Base-by-base conservation (phyloP, 106 monocot species). In the Allium sativum region DNA sequence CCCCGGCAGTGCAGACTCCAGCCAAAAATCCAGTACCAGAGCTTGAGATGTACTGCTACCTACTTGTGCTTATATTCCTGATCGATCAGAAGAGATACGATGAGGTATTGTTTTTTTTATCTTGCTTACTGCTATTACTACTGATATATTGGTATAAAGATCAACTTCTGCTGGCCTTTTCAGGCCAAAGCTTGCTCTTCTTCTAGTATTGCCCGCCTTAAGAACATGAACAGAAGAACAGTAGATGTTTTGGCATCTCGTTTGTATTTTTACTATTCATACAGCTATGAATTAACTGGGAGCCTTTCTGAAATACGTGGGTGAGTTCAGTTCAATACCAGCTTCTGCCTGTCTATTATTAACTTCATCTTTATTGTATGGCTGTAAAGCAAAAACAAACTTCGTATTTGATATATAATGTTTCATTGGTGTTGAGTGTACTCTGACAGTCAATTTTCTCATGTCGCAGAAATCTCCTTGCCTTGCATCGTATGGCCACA, bases 251-350 rank as follows among this genome's bases (percentile, higher is more conserved):
- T 99, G 31, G 88, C 98, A 42, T 85, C 88, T 7, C 71, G 98
- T 22, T 69, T 99, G 16, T 99, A 92, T 63, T 92, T 79, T 66
- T 99, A 99, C 67, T 99, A 88, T 72, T 99, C 98, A 5, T 81
- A 78, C 22, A 82, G 77, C 59, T 74, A 99, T 77, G 92, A 99
- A 73, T 82, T 88, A 46, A 92, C 98, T 21, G 73, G 86, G 68
- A 99, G 74, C 44, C 88, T 99, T 72, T 77, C 84, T 79, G 98
- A 99, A 75, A 99, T 99, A 65, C 88, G 98, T 69, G 88, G 98
- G 98, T 99, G 56, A 78, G 88, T 82, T 71, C 7, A 7, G 44
- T 52, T 58, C 55, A 21, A 45, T 42, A 67, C 50, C 12, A 43
- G 1, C 31, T 31, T 31, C 31, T 31, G 31, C 31, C 31, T 5